Evolutionary conservation across 179 eudicot genomes (phyloP), one percentile per base, ranked within the genome.

Genomic region (Silene coronaria): DNA sequence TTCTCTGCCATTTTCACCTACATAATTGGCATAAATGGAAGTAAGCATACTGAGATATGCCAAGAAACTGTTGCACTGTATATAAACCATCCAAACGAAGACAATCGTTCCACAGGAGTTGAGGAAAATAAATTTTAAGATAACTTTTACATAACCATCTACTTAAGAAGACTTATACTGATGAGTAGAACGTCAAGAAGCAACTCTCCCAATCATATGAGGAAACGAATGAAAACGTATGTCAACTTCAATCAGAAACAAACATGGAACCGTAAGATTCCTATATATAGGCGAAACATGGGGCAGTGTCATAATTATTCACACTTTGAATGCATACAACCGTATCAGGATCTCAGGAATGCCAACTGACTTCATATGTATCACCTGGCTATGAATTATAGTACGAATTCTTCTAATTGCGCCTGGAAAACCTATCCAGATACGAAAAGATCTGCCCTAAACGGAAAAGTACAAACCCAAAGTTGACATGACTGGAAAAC

Each of bases 1-100:
- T 80, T 91, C 93, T 4, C 6, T 19, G 51, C 76, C 79, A 75
- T 79, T 82, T 81, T 93, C 98, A 80, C 97, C 98, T 93, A 80
- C 57, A 74, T 7, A 60, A 78, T 51, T 12, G 63, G 42, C 34
- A 19, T 0, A 23, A 19, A 26, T 36, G 22, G 14, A 23, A 21
- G 12, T 48, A 68, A 34, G 74, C 42, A 71, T 28, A 22, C 27
- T 51, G 23, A 24, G 19, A 8, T 48, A 62, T 0, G 64, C 7
- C 27, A 5, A 26, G 64, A 17, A 65, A 65, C n/a, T 30, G 16
- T 7, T 7, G 46, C 19, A 65, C 46, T 65, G n/a, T 13, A 14
- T 19, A 16, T 7, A 65, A 65, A 30, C 36, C 70, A 65, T 38
- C 24, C n/a, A 65, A 28, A 32, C 23, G 34, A 65, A 65, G 70